phyloP scores from a whole-genome alignment of 1,284 basidiomycete genomes.

The Irpex sp. region DNA sequence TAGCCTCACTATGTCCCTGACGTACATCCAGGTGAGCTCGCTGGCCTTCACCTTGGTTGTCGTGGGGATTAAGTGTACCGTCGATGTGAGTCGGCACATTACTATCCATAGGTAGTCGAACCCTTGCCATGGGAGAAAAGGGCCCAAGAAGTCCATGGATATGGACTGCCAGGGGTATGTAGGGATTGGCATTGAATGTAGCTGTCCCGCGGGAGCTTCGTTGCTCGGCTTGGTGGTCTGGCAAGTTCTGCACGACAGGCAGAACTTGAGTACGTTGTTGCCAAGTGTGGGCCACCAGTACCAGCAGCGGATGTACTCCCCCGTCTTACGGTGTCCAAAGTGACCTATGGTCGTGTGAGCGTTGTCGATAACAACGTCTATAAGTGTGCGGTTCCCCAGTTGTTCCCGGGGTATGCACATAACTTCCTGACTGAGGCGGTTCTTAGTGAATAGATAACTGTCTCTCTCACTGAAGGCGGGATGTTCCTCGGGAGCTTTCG shows the following conservation, averaged over 20 bases:
- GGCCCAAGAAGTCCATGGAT: conserved; percentile 47
- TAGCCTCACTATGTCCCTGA: conserved; percentile 43
- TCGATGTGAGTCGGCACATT: conserved; percentile 19
- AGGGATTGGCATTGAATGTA: conserved; percentile 30
- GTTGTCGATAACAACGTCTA: conserved; percentile 32
- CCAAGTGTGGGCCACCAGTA: conserved; percentile 39
- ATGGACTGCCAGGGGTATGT: conserved; percentile 37
- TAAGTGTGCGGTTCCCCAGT: conserved; percentile 19
- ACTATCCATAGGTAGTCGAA: conserved; percentile 32
- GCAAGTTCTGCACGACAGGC: conserved; percentile 33
- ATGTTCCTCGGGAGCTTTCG: too few species aligned
- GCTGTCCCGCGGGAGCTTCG: conserved; percentile 29
- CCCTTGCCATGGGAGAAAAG: conserved; percentile 35
- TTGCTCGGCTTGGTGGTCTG: conserved; percentile 29
- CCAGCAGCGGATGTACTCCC: conserved; percentile 30
- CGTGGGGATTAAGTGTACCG: too few species aligned
- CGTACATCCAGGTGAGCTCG: conserved; percentile 22
- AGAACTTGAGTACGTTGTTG: conserved; percentile 29
- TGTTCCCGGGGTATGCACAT: conserved; percentile 32
- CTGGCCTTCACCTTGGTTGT: too few species aligned
- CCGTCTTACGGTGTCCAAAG: conserved; percentile 34
- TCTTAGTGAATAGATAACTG: too few species aligned
- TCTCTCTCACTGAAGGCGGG: too few species aligned
- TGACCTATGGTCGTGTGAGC: conserved; percentile 39
- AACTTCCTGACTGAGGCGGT: neutral